Conservation (phyloP, 305 asterid species). For the Nicotiana rustica region DNA sequence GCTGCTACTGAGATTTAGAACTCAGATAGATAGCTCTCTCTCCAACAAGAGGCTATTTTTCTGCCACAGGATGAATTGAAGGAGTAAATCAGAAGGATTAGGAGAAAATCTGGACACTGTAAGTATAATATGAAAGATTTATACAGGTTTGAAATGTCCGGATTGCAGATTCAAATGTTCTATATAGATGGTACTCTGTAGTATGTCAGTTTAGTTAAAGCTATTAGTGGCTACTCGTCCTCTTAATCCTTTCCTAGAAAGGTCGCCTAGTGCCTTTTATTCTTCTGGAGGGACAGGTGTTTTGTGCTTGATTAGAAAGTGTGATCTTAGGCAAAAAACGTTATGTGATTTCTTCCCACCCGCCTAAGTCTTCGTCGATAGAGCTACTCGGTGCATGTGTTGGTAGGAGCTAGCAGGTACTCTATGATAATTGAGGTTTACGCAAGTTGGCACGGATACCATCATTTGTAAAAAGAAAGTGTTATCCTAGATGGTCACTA, state of each 20-base stretch:
- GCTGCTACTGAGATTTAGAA: not conserved
- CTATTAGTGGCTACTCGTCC: not conserved
- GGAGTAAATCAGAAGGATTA: conserved; percentile 30
- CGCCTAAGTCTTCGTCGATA: too few species aligned
- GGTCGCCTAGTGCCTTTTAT: not conserved
- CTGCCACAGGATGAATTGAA: conserved; percentile 36
- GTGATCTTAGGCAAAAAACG: too few species aligned
- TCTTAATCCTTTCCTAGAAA: not conserved
- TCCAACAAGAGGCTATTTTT: not conserved
- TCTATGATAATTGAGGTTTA: too few species aligned
- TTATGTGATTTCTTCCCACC: too few species aligned
- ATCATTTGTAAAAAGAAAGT: too few species aligned
- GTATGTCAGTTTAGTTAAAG: not conserved
- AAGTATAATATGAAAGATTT: conserved; percentile 30
- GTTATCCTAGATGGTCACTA: too few species aligned
- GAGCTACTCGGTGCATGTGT: too few species aligned
- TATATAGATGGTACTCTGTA: not conserved
- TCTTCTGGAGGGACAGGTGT: too few species aligned
- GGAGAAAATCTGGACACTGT: not conserved
- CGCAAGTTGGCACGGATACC: too few species aligned
- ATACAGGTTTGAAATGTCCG: conserved; percentile 29
- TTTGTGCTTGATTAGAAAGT: too few species aligned
- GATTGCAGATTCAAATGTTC: not conserved
- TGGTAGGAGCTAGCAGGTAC: too few species aligned
- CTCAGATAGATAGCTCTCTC: not conserved